Percentiles rank a stretch among this genome's conserved stretches.
Conservation (phyloP, 2,329 filamentous ascomycete genomes). For the Epichloe scottii region DNA sequence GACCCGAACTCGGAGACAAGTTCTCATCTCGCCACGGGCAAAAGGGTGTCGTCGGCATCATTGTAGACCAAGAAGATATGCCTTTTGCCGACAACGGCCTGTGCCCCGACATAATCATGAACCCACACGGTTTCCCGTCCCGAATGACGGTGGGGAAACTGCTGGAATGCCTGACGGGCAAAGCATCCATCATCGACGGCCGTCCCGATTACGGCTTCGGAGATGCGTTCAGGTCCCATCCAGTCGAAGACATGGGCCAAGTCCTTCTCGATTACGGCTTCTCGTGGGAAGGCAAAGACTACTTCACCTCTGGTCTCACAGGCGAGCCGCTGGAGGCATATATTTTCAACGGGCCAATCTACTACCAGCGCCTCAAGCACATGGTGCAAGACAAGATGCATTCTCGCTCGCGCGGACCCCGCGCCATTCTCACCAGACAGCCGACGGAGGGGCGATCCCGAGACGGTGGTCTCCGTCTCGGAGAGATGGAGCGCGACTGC, state of each 20-base stretch:
- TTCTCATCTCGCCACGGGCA: conserved; percentile 98
- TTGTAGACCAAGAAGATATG: conserved; percentile 93
- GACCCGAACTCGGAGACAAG: conserved; percentile 93
- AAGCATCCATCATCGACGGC: conserved; percentile 78
- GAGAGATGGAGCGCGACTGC: conserved; percentile 99
- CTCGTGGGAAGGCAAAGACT: conserved; percentile 95
- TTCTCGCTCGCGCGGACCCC: conserved; percentile 77
- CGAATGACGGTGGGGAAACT: conserved; percentile 99
- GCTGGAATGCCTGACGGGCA: conserved; percentile 86
- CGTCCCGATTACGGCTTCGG: conserved; percentile 74
- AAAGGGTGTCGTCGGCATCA: conserved; percentile 94
- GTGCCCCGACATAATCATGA: conserved; percentile 99
- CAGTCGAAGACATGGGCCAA: conserved; percentile 79
- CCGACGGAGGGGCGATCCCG: conserved; percentile 91
- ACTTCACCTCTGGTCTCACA: conserved; percentile 87
- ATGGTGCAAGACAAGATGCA: conserved; percentile 99
- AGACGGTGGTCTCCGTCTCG: conserved; percentile 81
- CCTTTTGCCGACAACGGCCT: conserved; percentile 87
- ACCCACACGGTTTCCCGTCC: conserved; percentile 97
- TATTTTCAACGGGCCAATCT: conserved; percentile 97
- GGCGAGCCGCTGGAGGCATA: conserved; percentile 90
- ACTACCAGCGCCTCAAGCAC: conserved; percentile 98
- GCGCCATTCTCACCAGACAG: conserved; percentile 85
- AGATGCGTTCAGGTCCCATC: conserved; percentile 69
- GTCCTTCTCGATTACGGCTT: conserved; percentile 81